A percentile compares a stretch with the other conserved stretches of the same genome.
phyloP scores from a whole-genome alignment of 192 early-diverging fungal genomes.

The Podila minutissima region DNA sequence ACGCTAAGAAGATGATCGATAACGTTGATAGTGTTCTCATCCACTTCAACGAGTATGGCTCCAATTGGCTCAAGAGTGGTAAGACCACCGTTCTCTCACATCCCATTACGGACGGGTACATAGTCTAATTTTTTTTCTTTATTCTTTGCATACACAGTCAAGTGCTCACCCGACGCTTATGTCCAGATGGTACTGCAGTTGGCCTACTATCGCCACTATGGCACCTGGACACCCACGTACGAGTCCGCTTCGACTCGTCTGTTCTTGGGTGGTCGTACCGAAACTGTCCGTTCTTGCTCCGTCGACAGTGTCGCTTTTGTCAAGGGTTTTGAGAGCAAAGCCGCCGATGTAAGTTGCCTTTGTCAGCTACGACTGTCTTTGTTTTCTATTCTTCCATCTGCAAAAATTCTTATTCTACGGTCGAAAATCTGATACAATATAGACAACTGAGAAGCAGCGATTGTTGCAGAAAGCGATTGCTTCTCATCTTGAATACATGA shows the following conservation, averaged over 20 bases:
- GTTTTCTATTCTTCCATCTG: neutral
- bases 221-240: slow-evolving; percentile 75
- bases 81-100: neutral
- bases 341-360: slow-evolving; percentile 52
- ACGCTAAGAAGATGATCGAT: slow-evolving; percentile 70
- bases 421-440: neutral
- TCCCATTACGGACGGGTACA: slow-evolving; percentile 24
- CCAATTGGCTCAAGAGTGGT: slow-evolving; percentile 85
- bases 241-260: slow-evolving; percentile 78
- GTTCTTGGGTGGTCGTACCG: slow-evolving; percentile 90
- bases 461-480: slow-evolving; percentile 72
- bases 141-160: slow-evolving; percentile 37
- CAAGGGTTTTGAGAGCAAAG: slow-evolving; percentile 76
- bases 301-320: slow-evolving; percentile 82
- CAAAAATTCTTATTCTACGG: no score
- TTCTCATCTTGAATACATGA: slow-evolving; percentile 79
- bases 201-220: slow-evolving; percentile 81
- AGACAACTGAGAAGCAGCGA: slow-evolving; percentile 58
- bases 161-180: slow-evolving; percentile 89
- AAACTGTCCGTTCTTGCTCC: slow-evolving; percentile 88
- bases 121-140: neutral
- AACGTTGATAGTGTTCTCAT: slow-evolving; percentile 79
- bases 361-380: neutral
- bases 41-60: slow-evolving; percentile 80
- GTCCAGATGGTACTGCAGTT: slow-evolving; percentile 92